phyloP scores from a whole-genome alignment of 306 rosid genomes.

The Cyclanthera cordifolia region DNA sequence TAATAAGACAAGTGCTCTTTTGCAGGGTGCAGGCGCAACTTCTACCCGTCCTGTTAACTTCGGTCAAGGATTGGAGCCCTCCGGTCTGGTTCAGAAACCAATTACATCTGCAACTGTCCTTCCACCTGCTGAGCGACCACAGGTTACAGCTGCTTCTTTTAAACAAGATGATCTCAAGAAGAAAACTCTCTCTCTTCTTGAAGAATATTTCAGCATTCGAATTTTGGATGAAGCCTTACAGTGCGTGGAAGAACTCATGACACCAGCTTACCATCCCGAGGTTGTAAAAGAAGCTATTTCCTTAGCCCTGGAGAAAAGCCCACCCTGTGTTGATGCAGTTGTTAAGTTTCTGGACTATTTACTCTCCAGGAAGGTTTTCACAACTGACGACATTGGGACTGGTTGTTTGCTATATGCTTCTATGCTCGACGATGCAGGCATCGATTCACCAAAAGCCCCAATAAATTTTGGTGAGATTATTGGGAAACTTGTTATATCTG shows the following conservation, averaged over 20 bases:
- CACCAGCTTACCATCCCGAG: slow-evolving; percentile 65
- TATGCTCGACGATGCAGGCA: slow-evolving; percentile 50
- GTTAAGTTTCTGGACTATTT: slow-evolving; percentile 56
- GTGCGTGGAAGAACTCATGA: slow-evolving; percentile 76
- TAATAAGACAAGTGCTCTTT: slow-evolving; percentile 66
- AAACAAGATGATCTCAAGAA: slow-evolving; percentile 36
- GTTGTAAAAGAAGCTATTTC: slow-evolving; percentile 74
- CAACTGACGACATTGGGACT: slow-evolving; percentile 45
- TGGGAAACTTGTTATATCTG: slow-evolving; percentile 45
- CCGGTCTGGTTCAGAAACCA: slow-evolving; percentile 24
- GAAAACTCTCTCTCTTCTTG: slow-evolving; percentile 60
- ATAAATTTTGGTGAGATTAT: slow-evolving; percentile 66
- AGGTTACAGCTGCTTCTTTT: slow-evolving; percentile 31
- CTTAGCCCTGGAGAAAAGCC: slow-evolving; percentile 66
- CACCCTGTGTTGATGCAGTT: slow-evolving; percentile 50
- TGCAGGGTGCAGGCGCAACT: slow-evolving; percentile 59
- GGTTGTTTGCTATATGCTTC: slow-evolving; percentile 73
- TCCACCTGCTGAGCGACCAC: slow-evolving; percentile 37
- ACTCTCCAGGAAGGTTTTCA: slow-evolving; percentile 34
- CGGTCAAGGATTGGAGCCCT: slow-evolving; percentile 17
- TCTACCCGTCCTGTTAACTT: slow-evolving; percentile 34
- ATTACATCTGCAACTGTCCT: slow-evolving; percentile 16
- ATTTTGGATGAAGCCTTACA: slow-evolving; percentile 72
- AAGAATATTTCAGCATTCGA: slow-evolving; percentile 61
- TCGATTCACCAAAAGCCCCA: slow-evolving; percentile 81